phyloP scores from a whole-genome alignment of 148 eudicot genomes.

The Camellia sinensis region DNA sequence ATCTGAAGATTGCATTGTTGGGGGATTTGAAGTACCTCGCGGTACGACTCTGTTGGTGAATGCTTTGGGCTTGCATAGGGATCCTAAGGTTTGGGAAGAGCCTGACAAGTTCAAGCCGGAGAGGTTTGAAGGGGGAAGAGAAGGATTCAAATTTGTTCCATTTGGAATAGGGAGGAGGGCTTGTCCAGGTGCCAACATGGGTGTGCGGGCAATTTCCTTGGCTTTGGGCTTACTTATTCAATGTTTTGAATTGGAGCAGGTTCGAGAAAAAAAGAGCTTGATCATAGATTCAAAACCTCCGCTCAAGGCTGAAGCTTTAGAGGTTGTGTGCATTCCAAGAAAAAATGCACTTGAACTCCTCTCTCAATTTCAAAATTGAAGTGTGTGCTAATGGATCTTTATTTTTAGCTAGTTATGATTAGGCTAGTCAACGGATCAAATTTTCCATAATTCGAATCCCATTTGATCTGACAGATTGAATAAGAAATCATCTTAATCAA shows the following conservation, averaged over 20 bases:
- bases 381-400: not conserved
- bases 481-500: too few species aligned
- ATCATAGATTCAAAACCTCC: not conserved
- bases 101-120: slow-evolving; percentile 32
- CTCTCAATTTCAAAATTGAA: slow-evolving; percentile 10
- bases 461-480: too few species aligned
- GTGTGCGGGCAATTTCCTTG: slow-evolving; percentile 18
- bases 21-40: slow-evolving; percentile 29
- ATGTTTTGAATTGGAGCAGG: slow-evolving; percentile 33
- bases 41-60: slow-evolving; percentile 30
- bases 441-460: too few species aligned
- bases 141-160: slow-evolving; percentile 28
- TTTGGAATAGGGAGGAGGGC: slow-evolving; percentile 40
- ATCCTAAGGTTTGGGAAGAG: slow-evolving; percentile 34
- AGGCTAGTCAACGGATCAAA: too few species aligned
- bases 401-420: not conserved
- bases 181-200: slow-evolving; percentile 36
- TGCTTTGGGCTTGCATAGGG: slow-evolving; percentile 32
- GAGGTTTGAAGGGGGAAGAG: slow-evolving; percentile 28
- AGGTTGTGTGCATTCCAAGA: slow-evolving; percentile 22
- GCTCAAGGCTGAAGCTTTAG: slow-evolving; percentile 12
- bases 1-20: slow-evolving; percentile 25
- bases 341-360: slow-evolving; percentile 12
- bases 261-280: not conserved
- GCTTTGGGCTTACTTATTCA: slow-evolving; percentile 29